A percentile compares a stretch with the other conserved stretches of the same genome.
These are phyloP conservation scores for Ettlia oleoabundans DNA, from an alignment of 139 green algal genomes.

Conservation along the genomic window DNA sequence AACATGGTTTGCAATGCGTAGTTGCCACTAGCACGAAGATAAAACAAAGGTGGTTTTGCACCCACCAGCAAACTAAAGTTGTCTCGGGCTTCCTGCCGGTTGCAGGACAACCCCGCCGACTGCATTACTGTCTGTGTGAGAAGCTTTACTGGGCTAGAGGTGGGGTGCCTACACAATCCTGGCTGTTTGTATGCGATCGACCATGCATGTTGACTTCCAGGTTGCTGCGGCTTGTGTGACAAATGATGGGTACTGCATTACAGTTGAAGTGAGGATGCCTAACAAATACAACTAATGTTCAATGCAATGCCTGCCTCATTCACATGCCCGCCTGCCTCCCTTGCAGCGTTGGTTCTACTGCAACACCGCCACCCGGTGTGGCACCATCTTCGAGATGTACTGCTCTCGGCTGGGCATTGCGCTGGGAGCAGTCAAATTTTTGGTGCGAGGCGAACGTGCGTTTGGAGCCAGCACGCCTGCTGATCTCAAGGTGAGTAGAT, in stretches of 20 bases:
- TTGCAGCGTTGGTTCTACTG: slow-evolving; percentile 32
- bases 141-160: slow-evolving; percentile 28
- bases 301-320: background rate
- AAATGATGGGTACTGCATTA: too few species aligned
- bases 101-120: background rate
- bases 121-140: slow-evolving; percentile 22
- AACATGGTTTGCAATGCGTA: too few species aligned
- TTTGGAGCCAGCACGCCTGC: slow-evolving; percentile 18
- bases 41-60: too few species aligned
- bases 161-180: background rate
- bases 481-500: background rate
- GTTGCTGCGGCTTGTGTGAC: too few species aligned
- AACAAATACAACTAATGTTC: too few species aligned
- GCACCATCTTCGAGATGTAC: slow-evolving; percentile 30
- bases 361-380: background rate
- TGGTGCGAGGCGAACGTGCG: slow-evolving; percentile 20
- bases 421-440: slow-evolving; percentile 31
- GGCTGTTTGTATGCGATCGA: background rate
- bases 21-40: too few species aligned
- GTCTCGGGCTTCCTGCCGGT: too few species aligned
- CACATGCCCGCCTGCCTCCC: background rate
- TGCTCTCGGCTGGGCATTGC: slow-evolving; percentile 27
- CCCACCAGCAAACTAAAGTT: too few species aligned
- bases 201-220: too few species aligned
- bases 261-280: too few species aligned